Percentiles rank a stretch among this genome's conserved stretches.
These are phyloP conservation scores for Dysphania ambrosioides DNA, from an alignment of 148 eudicot genomes.

Conservation along the genomic window DNA sequence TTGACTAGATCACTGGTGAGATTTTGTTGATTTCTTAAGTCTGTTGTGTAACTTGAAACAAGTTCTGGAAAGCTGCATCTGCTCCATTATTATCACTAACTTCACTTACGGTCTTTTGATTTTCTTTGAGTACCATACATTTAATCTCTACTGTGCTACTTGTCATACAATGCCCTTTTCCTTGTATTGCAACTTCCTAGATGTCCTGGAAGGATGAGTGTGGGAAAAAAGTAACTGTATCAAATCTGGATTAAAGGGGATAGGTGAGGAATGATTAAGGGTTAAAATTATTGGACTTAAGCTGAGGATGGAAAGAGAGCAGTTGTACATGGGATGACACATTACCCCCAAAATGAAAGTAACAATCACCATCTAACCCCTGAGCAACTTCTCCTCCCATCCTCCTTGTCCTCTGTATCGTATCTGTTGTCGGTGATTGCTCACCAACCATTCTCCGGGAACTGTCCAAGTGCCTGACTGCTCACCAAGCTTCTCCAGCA, in stretches of 20 bases:
- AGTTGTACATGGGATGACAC: background rate
- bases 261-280: background rate
- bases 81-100: background rate
- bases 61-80: background rate
- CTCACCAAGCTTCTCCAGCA: background rate
- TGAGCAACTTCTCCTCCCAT: background rate
- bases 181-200: background rate
- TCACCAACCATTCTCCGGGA: background rate
- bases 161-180: background rate
- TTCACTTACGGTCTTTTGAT: background rate
- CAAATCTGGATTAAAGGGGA: background rate
- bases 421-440: background rate
- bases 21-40: conserved; percentile 10
- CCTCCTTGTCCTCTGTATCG: background rate
- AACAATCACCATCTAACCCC: background rate
- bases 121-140: background rate
- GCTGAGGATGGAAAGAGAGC: background rate
- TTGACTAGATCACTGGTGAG: conserved; percentile 72
- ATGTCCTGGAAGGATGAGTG: background rate
- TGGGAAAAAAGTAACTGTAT: background rate
- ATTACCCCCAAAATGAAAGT: background rate
- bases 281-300: no score
- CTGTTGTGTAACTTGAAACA: background rate
- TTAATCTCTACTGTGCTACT: background rate
- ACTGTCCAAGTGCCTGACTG: background rate